Base-by-base conservation (phyloP, 176 grass and related monocot species). In the Secale cereale region DNA sequence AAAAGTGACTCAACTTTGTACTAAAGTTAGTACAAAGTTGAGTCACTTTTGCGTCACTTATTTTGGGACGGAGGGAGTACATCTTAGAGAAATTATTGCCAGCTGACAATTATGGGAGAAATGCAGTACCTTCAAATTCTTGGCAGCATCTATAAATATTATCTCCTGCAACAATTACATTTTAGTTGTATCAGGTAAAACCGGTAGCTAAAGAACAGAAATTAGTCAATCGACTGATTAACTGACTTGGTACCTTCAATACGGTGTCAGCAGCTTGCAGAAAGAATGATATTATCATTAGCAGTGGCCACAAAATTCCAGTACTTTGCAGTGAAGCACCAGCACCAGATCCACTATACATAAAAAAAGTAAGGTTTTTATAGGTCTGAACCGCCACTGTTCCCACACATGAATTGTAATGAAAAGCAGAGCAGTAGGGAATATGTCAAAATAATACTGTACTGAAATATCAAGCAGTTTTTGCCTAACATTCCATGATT, bases 211-310 rank as follows among this genome's bases (percentile, higher is more conserved):
- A 78, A 75, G 15, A 23, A 31, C 8, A 32, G 15, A 31, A 56
- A 59, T 40, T 41, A 39, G 46, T 76, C 70, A 35, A 64, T 43
- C 81, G 41, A 66, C 59, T 83, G 37, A 84, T 66, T 78, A 62
- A 59, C 59, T 40, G 65, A 78, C 1, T 85, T 59, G 48, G 69
- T 92, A 99, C 97, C 93, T 99, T 99, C 83, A 96, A 82, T 73
- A 99, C 73, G 14, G 97, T 91, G 83, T 99, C 97, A 46, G 94
- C 91, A 74, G 97, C 97, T 94, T 99, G 97, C 22, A 99, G 78
- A 78, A 99, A 90, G 88, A 99, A 99, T 43, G 94, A 99, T 60
- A 80, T 72, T 79, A 97, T 97, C 97, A 99, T 99, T 40, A 99
- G 66, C 60, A 99, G 65, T 80, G 97, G 81, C 94, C 97, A 99